A percentile compares a stretch with the other conserved stretches of the same genome.
These are phyloP conservation scores for Claviceps spartinae DNA, from an alignment of 2,329 filamentous ascomycete genomes.

Conservation along the genomic window DNA sequence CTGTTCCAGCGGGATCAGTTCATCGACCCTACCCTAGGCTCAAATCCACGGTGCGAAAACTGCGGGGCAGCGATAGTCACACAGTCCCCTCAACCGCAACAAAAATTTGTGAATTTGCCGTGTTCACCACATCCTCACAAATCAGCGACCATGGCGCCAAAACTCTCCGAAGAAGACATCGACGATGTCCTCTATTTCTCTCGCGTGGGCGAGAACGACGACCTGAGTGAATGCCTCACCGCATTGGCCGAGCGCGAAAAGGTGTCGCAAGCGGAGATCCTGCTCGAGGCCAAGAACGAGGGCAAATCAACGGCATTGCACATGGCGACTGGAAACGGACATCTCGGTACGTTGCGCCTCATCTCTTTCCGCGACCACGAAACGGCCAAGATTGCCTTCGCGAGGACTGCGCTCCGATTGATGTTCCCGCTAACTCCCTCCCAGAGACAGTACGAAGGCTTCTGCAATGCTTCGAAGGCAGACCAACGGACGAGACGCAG, in stretches of 20 bases:
- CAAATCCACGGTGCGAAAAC: slow-evolving; percentile 20
- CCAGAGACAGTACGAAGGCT: slow-evolving; percentile 32
- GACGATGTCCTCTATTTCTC: slow-evolving; percentile 87
- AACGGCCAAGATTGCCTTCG: too few relatives aligned
- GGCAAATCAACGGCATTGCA: slow-evolving; percentile 74
- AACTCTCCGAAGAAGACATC: slow-evolving; percentile 63
- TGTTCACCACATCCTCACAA: slow-evolving; percentile 2
- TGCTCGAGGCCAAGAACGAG: slow-evolving; percentile 58
- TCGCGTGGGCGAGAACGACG: slow-evolving; percentile 60
- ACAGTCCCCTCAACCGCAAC: slow-evolving; percentile 25
- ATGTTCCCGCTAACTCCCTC: slow-evolving; percentile 1
- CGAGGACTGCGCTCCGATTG: too few relatives aligned
- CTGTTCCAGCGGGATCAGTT: too few relatives aligned
- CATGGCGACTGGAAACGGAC: slow-evolving; percentile 86
- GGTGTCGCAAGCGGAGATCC: slow-evolving; percentile 45
- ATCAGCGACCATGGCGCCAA: slow-evolving; percentile 28
- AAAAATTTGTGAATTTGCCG: slow-evolving; percentile 14
- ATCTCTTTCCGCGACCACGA: too few relatives aligned
- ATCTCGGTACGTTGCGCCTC: slow-evolving; percentile 47
- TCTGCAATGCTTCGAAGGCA: slow-evolving; percentile 27
- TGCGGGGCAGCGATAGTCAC: slow-evolving; percentile 18
- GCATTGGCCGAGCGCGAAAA: slow-evolving; percentile 49
- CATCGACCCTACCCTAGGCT: neutral
- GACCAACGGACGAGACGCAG: slow-evolving; percentile 27
- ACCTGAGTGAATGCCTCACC: slow-evolving; percentile 47